Evolutionary conservation across 371 early-diverging fungal genomes (phyloP), one percentile per base, ranked within the genome.

Genomic region (Haplosporangium sp.): DNA sequence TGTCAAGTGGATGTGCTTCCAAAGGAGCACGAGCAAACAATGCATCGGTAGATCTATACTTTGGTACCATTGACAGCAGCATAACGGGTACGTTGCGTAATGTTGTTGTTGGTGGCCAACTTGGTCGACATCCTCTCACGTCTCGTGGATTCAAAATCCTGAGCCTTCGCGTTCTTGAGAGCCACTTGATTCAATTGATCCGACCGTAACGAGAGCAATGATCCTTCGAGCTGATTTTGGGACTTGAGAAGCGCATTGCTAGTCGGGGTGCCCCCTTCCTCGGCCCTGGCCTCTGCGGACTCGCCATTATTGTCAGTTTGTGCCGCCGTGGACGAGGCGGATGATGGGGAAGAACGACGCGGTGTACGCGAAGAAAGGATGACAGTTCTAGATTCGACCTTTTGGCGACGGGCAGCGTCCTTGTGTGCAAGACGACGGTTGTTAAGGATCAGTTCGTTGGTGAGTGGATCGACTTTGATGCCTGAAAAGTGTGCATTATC

Each of bases 391-490:
- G 80, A 68, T 18, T 79, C 80, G 29, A 79, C 55, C 55, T 58
- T 68, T 50, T 79, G 80, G 16, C 73, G 69, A 16, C 80, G 80
- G 13, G 41, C 80, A 12, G 80, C 80, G 13, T 79, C 80, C 69
- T 73, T 79, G 66, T 64, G 80, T 4, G 80, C 55, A 12, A 79
- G 62, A 20, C 80, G 73, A 18, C 80, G 80, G 41, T 73, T 53
- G 66, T 79, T 79, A 48, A 79, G 73, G 42, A 79, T 66, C 13
- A 79, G 69, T 20, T 79, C 80, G 56, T 79, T 79, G 55, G 80
- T 79, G 50, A 40, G 16, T 18, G 73, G 80, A 11, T 79, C 80
- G 55, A 79, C 47, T 6, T 40, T 38, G 63, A 79, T 79, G 10
- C 69, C 73, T 5, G 55, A 54, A 18, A 47, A 40, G 7, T 48